phyloP scores from a whole-genome alignment of 192 early-diverging fungal genomes.

The Umbelopsis sp. region DNA sequence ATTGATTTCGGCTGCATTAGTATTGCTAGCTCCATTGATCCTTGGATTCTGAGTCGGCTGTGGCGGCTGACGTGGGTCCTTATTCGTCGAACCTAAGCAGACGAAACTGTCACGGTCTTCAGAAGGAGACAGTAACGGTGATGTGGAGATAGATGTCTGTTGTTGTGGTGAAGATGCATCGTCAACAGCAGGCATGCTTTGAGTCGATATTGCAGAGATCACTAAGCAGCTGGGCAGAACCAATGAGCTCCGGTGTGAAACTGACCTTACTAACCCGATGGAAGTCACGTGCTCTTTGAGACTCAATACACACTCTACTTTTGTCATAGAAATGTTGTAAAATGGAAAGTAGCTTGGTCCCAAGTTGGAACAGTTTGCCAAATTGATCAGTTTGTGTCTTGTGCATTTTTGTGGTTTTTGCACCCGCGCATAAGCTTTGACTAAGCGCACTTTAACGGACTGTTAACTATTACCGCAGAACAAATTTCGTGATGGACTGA shows the following conservation, averaged over 20 bases:
- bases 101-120: constrained; percentile 7
- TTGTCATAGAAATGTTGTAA: too few relatives aligned
- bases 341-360: too few relatives aligned
- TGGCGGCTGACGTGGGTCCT: constrained; percentile 1
- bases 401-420: too few relatives aligned
- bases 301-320: too few relatives aligned
- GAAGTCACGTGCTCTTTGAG: neutral
- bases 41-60: neutral
- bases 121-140: constrained; percentile 1
- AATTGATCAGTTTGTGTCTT: too few relatives aligned
- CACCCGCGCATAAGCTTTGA: too few relatives aligned
- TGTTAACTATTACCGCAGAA: too few relatives aligned
- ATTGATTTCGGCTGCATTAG: neutral
- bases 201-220: neutral
- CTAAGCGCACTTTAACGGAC: too few relatives aligned
- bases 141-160: constrained; percentile 8
- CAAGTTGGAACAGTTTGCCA: too few relatives aligned
- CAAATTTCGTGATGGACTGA: too few relatives aligned
- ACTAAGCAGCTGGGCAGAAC: constrained; percentile 1
- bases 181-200: constrained; percentile 18
- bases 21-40: neutral
- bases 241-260: neutral
- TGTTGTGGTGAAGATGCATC: constrained; percentile 8
- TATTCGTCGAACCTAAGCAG: constrained; percentile 3
- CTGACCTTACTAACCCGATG: too few relatives aligned